Conservation (phyloP, 441 rosid species). For the Bruguiera hainesii region DNA sequence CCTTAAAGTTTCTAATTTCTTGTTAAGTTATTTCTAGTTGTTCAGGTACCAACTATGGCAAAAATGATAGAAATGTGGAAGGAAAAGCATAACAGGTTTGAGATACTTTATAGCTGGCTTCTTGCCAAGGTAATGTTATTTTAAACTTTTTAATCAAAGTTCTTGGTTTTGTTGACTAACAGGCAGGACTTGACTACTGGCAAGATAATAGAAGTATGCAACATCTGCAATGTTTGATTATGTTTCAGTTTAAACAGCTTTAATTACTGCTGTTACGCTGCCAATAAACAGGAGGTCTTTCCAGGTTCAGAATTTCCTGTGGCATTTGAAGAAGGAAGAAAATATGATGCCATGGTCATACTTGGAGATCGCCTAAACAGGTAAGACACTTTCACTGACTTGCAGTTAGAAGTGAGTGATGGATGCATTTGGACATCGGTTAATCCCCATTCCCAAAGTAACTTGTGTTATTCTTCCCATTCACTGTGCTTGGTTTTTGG, state of each 20-base stretch:
- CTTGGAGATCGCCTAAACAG: slow-evolving; percentile 86
- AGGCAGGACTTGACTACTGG: background rate
- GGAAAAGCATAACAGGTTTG: slow-evolving; percentile 70
- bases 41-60: slow-evolving; percentile 62
- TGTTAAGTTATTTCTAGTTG: slow-evolving; percentile 11
- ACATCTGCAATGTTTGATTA: too few species aligned
- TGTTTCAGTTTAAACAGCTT: too few species aligned
- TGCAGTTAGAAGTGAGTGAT: background rate
- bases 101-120: slow-evolving; percentile 75
- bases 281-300: slow-evolving; percentile 68
- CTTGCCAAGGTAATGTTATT: slow-evolving; percentile 63
- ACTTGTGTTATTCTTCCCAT: background rate
- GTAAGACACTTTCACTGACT: slow-evolving; percentile 14
- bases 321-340: slow-evolving; percentile 82
- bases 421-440: background rate
- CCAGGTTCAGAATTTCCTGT: slow-evolving; percentile 78
- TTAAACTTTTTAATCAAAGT: background rate
- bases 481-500: background rate
- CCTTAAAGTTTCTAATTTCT: slow-evolving; percentile 4
- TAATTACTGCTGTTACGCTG: slow-evolving; percentile 45
- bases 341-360: slow-evolving; percentile 70
- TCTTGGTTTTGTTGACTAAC: background rate
- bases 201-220: too few species aligned
- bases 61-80: slow-evolving; percentile 94
- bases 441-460: background rate